Conservation (phyloP, 139 green algal genomes). For the Haematococcus lacustris region DNA sequence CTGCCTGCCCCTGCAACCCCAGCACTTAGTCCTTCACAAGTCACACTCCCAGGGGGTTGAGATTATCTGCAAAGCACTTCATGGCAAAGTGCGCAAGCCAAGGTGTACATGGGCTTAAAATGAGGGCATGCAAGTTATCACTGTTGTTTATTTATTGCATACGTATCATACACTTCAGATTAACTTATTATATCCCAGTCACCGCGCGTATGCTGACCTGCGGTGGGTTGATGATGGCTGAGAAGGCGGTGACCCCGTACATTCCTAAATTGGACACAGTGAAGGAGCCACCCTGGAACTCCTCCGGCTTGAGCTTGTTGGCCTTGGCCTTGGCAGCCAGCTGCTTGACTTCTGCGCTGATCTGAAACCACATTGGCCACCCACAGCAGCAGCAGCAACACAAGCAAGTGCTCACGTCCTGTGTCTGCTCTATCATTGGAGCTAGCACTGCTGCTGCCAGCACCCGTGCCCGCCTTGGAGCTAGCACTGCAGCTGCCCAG, state of each 20-base stretch:
- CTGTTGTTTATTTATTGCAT: no score
- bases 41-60: no score
- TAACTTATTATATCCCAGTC: not conserved
- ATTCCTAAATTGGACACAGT: slow-evolving; percentile 90
- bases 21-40: no score
- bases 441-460: not conserved
- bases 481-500: not conserved
- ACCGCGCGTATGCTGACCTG: slow-evolving; percentile 18
- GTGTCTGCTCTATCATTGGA: not conserved
- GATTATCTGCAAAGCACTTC: not conserved
- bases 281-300: slow-evolving; percentile 87
- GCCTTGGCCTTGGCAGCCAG: slow-evolving; percentile 68
- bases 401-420: not conserved
- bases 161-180: not conserved
- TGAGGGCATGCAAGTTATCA: no score
- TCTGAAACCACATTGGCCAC: slow-evolving; percentile 5
- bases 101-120: no score
- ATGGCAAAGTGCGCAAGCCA: not conserved
- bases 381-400: not conserved
- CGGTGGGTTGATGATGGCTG: slow-evolving; percentile 92
- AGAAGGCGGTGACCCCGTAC: slow-evolving; percentile 80
- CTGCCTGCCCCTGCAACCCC: no score
- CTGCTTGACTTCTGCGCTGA: slow-evolving; percentile 49
- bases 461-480: not conserved
- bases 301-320: slow-evolving; percentile 87